Conservation (phyloP, 1,284 basidiomycete species). For the Xerocomus minutiporus region DNA sequence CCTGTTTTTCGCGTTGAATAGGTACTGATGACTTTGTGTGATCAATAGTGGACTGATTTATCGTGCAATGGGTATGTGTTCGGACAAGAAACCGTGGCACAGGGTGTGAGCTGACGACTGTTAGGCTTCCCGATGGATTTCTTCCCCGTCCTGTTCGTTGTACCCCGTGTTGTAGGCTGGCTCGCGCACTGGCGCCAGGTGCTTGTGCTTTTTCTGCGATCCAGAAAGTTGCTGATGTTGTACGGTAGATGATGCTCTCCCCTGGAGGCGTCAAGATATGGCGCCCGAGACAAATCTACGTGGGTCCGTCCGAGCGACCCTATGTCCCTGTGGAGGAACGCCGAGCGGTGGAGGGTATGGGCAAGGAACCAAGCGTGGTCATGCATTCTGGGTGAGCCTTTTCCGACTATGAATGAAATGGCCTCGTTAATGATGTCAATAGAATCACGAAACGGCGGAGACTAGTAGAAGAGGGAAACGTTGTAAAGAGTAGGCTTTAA, state of each 20-base stretch:
- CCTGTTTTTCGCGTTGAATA: not conserved
- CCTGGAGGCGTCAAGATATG: conserved; percentile 86
- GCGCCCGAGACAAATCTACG: conserved; percentile 82
- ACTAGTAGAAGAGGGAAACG: conserved; percentile 51
- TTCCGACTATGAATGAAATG: conserved; percentile 29
- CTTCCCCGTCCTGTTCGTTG: conserved; percentile 86
- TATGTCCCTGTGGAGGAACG: conserved; percentile 67
- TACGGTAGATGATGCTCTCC: conserved; percentile 76
- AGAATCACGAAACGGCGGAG: conserved; percentile 77
- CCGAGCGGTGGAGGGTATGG: conserved; percentile 45
- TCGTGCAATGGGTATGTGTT: conserved; percentile 72
- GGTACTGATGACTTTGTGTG: not conserved
- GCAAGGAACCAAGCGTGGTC: conserved; percentile 61
- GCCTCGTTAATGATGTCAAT: conserved; percentile 9
- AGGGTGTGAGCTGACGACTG: not conserved
- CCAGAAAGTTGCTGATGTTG: conserved; percentile 8
- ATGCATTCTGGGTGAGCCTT: conserved; percentile 69
- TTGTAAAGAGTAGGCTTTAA: conserved; percentile 50
- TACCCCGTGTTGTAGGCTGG: conserved; percentile 87
- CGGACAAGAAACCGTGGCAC: not conserved
- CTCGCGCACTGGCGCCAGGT: conserved; percentile 83
- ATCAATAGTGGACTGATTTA: conserved; percentile 71
- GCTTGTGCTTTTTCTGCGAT: not conserved
- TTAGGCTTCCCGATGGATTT: conserved; percentile 84
- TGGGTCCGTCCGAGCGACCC: conserved; percentile 66